Evolutionary conservation across 768 basidiomycete species (phyloP), one percentile per base, ranked within the genome.

Genomic region (Crucibulum laeve): DNA sequence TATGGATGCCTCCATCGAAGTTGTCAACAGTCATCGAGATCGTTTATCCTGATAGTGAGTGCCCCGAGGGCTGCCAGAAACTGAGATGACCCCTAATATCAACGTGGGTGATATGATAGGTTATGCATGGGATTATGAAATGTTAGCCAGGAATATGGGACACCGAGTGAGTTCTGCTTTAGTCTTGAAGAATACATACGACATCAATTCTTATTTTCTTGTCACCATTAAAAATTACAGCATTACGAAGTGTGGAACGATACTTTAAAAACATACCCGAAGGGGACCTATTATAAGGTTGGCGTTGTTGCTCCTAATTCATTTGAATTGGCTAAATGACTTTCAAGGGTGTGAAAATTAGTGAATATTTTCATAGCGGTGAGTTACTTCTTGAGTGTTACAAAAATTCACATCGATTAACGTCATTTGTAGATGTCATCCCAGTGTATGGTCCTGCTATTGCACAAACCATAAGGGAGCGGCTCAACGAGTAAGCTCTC

Each of bases 1-100:
- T 87, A 43, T 76, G 80, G 74, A 84, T 87, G 84, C 79, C 84
- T 17, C 66, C 71, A 14, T 78, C 79, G 1, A 71, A 75, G 4
- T 61, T 75, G 17, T 75, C 82, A 10, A 77, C 84, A 7, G 77
- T 86, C 5, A 80, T 87, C 47, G 85, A 32, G 15, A 32, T 32
- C 30, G 30, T 32, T 32, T 32, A 32, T 32, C 30, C 30, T 13
- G 13, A 11, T 15, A 15, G 30, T 5, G 15, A 3, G 15, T 32
- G 15, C 15, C 15, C 30, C 11, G 11, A 32, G 15, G 11, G 15
- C 30, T 32, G 13, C 30, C 15, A 15, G 4, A 13, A 15, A 11
- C 2, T 32, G 13, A 32, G 15, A 32, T 32, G 15, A 32, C 15
- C 11, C 15, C 15, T 32, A 32, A 3, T 32, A 2, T 15, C 30